phyloP scores from a whole-genome alignment of 192 early-diverging fungal species.

The Coemansia nantahalensis region DNA sequence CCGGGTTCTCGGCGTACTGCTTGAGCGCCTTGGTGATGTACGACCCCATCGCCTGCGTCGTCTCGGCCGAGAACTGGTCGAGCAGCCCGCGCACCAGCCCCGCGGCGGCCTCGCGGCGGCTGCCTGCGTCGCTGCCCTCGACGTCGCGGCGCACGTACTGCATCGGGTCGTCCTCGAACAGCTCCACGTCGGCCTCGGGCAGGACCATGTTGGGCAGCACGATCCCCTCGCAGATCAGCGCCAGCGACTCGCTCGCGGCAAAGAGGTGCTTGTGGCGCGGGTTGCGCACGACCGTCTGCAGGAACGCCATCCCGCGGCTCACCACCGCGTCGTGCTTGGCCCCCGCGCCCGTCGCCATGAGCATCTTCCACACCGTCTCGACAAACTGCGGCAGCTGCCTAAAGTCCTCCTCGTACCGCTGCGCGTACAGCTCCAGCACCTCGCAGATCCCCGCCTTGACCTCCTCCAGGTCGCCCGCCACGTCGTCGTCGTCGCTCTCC shows the following conservation, averaged over 20 bases:
- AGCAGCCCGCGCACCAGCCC: conserved; percentile 91
- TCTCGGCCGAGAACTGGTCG: conserved; percentile 80
- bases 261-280: conserved; percentile 74
- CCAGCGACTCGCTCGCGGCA: conserved; percentile 64
- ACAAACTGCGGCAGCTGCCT: conserved; percentile 77
- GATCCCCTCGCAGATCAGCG: conserved; percentile 85
- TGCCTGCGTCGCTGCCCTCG: conserved; percentile 89
- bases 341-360: conserved; percentile 69
- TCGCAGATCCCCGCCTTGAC: conserved; percentile 94
- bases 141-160: conserved; percentile 91
- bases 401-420: conserved; percentile 91
- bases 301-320: conserved; percentile 83
- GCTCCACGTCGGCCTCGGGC: conserved; percentile 84
- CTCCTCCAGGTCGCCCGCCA: conserved; percentile 79
- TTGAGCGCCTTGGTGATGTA: conserved; percentile 72
- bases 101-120: conserved; percentile 86
- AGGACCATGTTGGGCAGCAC: conserved; percentile 90
- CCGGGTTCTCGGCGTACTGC: conserved; percentile 69
- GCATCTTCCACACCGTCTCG: conserved; percentile 80
- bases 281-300: conserved; percentile 82
- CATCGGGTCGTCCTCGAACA: conserved; percentile 96
- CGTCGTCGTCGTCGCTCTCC: conserved; percentile 72
- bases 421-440: conserved; percentile 84
- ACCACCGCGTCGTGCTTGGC: conserved; percentile 85
- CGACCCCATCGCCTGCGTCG: conserved; percentile 76